Conservation (phyloP, 2,329 filamentous ascomycete genomes). For the Esteya vermicola region DNA sequence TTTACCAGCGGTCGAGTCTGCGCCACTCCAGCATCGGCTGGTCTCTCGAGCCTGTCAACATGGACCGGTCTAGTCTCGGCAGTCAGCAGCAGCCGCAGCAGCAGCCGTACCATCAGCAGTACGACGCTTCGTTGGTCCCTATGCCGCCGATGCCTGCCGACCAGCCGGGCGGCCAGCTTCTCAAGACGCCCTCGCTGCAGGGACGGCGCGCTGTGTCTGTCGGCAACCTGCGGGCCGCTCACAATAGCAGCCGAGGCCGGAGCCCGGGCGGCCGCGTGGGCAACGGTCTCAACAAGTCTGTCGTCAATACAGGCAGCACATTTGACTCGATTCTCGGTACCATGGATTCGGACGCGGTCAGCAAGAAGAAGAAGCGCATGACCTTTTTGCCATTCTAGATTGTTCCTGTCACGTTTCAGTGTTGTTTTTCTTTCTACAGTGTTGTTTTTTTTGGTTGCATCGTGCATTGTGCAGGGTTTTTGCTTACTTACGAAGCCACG, state of each 20-base stretch:
- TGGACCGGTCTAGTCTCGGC: neutral
- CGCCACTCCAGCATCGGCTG: conserved; percentile 19
- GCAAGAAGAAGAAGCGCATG: conserved; percentile 16
- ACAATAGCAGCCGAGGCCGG: neutral
- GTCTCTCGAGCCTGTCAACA: conserved; percentile 19
- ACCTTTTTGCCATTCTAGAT: conserved; percentile 12
- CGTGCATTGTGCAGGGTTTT: too few species aligned
- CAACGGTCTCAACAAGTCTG: neutral
- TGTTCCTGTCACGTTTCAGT: too few species aligned
- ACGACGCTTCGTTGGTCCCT: too few species aligned
- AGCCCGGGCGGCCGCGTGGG: neutral
- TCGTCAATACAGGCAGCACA: conserved; percentile 9
- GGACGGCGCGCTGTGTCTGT: conserved; percentile 12
- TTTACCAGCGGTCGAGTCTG: conserved; percentile 12
- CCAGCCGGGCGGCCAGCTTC: conserved; percentile 1
- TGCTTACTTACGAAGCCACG: too few species aligned
- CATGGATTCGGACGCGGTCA: conserved; percentile 14
- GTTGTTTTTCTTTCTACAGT: neutral
- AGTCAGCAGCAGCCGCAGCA: neutral
- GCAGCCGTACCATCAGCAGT: conserved; percentile 8
- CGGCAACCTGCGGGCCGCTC: conserved; percentile 10
- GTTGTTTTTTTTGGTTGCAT: neutral
- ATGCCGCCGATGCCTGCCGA: neutral
- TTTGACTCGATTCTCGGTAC: conserved; percentile 23
- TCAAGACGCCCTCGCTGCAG: neutral